Evolutionary conservation across 1,139 yeast genomes (phyloP), one percentile per base, ranked within the genome.

Genomic region (Yamadazyma pseudoaaseri): DNA sequence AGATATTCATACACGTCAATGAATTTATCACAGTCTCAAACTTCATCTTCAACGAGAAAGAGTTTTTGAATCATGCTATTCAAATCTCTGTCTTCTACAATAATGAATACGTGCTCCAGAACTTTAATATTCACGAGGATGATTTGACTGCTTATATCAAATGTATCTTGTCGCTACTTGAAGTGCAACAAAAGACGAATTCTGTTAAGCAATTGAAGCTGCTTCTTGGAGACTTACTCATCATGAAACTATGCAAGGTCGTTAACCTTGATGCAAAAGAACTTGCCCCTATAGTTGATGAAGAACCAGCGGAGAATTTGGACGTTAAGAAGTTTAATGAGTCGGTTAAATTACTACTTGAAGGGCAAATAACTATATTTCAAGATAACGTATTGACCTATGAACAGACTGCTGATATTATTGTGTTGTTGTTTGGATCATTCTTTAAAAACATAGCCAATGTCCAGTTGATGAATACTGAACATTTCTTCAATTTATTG

Each of bases 301-400:
- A 13, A 6, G n/a, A 21, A 14, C 15, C 27, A 9, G 6, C 5
- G 7, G n/a, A 6, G 16, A 6, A 6, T 12, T 12, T 8, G 31
- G 15, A 27, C 26, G 26, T 16, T 14, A 38, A 31, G 10, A 41
- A 45, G 4, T 45, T 54, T 28, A 50, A 54, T 17, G 54, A 50
- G 6, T 36, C 54, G 1, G 49, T 63, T 16, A 69, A 60, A 34
- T 49, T 48, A 29, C 34, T 71, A 34, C 58, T 76, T 23, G 74
- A 73, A 39, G 59, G 73, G 24, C 81, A 75, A 43, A 58, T 65
- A 13, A 51, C 62, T 1, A 49, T 73, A 9, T 61, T 75, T 36
- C 54, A 57, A 10, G 49, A 46, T 5, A 66, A 59, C 2, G 52
- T 60, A 1, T 44, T 72, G 17, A 52, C 54, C 23, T 53, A 52